Base-by-base conservation (phyloP, 805 yeast species). In the Myxozyma neotropica region DNA sequence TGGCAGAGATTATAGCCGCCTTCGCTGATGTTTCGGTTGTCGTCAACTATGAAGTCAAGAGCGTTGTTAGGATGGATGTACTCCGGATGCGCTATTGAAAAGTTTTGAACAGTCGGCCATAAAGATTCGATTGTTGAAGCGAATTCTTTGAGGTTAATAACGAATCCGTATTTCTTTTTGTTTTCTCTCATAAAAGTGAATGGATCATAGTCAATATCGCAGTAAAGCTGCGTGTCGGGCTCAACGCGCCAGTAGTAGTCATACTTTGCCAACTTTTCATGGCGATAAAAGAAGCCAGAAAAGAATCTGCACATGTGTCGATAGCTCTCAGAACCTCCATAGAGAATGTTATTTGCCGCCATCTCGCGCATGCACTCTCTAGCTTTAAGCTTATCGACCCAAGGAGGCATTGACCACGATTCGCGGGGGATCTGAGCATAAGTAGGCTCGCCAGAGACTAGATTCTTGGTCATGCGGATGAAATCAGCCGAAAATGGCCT, bases 261-360 rank as follows among this genome's bases (percentile, higher is more conserved):
- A 72, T 85, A 86, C n/a, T 79, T 77, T 53, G 75, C 71, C 71
- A 89, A 71, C 50, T 84, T 74, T 51, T 80, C 80, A 69, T 86
- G 87, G 53, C 81, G 75, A 72, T 80, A 85, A 73, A 88, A 86
- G 66, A 85, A 86, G 61, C 94, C 94, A 7, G 86, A 79, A 72
- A 87, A 86, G 74, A 84, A 88, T 47, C 90, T 83, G 72, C 95
- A 88, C 96, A 88, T 88, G 70, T 85, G 87, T 63, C 93, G 77
- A 70, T 88, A 88, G 17, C 83, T 76, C 55, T 82, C 81, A 15
- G 81, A 77, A 13, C 75, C 82, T 15, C 86, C 91, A 69, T 87
- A 87, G 12, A 80, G 75, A 27, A 85, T 78, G 21, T 74, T 71
- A 36, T 77, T 68, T 6, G 75, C 73, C 13, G 56, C 51, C 83